Base-by-base conservation (phyloP, 169 alveolate species). In the Eimeria sp. region DNA sequence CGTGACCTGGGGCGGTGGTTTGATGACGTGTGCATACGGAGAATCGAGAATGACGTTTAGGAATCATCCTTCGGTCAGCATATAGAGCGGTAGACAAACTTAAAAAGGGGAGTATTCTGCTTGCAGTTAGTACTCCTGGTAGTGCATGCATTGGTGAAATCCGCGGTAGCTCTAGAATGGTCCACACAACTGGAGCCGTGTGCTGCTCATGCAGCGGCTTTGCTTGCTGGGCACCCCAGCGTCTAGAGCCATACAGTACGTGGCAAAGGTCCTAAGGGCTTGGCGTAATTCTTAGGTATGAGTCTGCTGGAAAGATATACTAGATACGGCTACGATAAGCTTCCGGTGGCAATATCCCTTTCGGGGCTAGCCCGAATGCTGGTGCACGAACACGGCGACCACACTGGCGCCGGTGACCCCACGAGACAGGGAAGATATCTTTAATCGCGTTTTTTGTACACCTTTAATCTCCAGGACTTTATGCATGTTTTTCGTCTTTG, bases 301-400 rank as follows among this genome's bases (percentile, higher is more conserved):
- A 33, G 33, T 74, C 56, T 4, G 56, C 83, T 1, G 58, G 83
- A 10, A 40, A 40, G 58, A 40, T 74, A 13, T 14, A 40, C 46
- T 18, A 74, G 33, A 68, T 68, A 74, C 58, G 18, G 83, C 18
- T n/a, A 74, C 58, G 20, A 74, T 40, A 20, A 14, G 83, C 58
- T 74, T 37, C 56, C 49, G 49, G 49, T 43, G 49, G 49, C 49
- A 43, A 4, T 43, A 43, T 43, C 49, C 49, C 49, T 43, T 43
- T 40, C 16, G 58, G 83, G 83, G 54, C 56, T 74, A 33, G 10
- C 30, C 58, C 58, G 54, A 74, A 56, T 74, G 58, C 83, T 13
- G 83, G 83, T 40, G 83, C 54, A 74, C 56, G 56, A 20, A 74
- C 83, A 20, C 83, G 18, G 58, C 54, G 83, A 16, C 83, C 33